Conservation (phyloP, 805 yeast species). For the Saccharomyces eubayanus region DNA sequence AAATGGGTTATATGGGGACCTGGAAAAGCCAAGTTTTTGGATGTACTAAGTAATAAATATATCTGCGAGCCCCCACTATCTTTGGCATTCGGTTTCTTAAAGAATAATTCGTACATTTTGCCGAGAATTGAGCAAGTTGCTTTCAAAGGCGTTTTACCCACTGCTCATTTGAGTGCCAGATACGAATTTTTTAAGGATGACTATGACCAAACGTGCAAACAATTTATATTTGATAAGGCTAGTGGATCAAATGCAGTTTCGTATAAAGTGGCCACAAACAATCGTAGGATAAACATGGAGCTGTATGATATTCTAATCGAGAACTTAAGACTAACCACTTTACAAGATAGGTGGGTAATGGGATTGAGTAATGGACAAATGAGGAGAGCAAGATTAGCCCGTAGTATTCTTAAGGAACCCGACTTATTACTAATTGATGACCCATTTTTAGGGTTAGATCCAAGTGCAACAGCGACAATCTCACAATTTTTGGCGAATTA, state of each 20-base stretch:
- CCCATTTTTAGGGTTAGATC: constrained; percentile 87
- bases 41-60: constrained; percentile 21
- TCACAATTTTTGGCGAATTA: constrained; percentile 31
- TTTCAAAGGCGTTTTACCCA: constrained; percentile 40
- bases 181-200: constrained; percentile 83
- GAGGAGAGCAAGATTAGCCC: constrained; percentile 81
- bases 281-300: constrained; percentile 26
- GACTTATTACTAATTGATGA: constrained; percentile 71
- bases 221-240: constrained; percentile 47
- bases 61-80: constrained; percentile 23
- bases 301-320: constrained; percentile 39
- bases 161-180: constrained; percentile 79
- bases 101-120: not conserved
- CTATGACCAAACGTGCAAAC: constrained; percentile 61
- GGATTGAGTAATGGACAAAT: constrained; percentile 90
- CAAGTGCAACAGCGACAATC: constrained; percentile 54
- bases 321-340: constrained; percentile 44
- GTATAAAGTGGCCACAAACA: constrained; percentile 28
- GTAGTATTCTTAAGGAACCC: constrained; percentile 59
- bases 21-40: constrained; percentile 22
- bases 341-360: constrained; percentile 70
- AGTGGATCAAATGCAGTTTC: constrained; percentile 37
- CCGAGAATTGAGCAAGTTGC: constrained; percentile 30
- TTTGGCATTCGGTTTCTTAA: constrained; percentile 9
- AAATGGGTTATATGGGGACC: constrained; percentile 38